A percentile compares a stretch with the other conserved stretches of the same genome.
Evolutionary conservation across 2,329 filamentous ascomycete species (phyloP).

Genomic region (Xylaria polymorpha): DNA sequence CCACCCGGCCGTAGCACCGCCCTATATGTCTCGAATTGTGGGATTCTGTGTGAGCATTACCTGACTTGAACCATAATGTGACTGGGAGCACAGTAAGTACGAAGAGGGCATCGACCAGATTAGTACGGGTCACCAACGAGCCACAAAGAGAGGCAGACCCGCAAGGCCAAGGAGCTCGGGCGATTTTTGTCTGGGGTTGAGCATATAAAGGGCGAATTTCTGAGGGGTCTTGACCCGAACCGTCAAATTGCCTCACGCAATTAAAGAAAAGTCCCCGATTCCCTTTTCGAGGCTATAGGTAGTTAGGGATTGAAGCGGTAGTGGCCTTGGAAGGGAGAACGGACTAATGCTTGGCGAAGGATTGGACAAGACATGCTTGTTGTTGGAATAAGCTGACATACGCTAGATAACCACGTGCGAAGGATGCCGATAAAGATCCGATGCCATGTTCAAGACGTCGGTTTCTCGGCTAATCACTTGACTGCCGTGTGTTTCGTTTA

Average conservation of each 20-base stretch:
- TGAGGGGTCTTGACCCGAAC: constrained; percentile 10
- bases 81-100: background rate
- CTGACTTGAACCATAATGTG: background rate
- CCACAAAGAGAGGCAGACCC: constrained; percentile 11
- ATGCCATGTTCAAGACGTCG: constrained; percentile 13
- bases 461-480: constrained; percentile 19
- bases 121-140: background rate
- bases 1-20: background rate
- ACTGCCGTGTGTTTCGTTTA: background rate
- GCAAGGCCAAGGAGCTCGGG: constrained; percentile 7
- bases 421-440: background rate
- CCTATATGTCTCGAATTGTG: constrained; percentile 6
- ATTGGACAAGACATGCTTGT: constrained; percentile 7
- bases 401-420: constrained; percentile 15
- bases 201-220: constrained; percentile 7
- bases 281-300: constrained; percentile 20
- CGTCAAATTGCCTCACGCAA: constrained; percentile 18
- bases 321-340: constrained; percentile 6
- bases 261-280: constrained; percentile 35
- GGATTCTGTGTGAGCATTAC: constrained; percentile 5
- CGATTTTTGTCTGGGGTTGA: constrained; percentile 5
- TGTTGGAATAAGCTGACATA: constrained; percentile 24
- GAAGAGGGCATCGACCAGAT: background rate
- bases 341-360: background rate
- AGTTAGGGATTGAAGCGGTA: background rate